These are phyloP conservation scores for Saposhnikovia divaricata DNA, from an alignment of 129 eudicot species.

Conservation along the genomic window DNA sequence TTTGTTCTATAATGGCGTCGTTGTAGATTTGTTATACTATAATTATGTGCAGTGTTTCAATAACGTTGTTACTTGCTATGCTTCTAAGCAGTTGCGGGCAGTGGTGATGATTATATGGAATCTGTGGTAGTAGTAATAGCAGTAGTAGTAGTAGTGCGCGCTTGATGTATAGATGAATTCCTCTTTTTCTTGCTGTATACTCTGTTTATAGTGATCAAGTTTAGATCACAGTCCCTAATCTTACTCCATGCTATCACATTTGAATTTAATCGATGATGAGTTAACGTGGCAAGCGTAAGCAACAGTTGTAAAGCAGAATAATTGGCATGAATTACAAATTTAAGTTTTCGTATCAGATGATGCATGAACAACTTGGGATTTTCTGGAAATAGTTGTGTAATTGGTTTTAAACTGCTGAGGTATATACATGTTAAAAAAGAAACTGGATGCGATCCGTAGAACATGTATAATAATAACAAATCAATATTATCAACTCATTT, in stretches of 20 bases:
- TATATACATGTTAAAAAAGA: background rate
- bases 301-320: background rate
- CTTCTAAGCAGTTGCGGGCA: no score
- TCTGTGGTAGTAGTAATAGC: no score
- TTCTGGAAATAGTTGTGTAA: background rate
- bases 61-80: no score
- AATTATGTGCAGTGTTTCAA: no score
- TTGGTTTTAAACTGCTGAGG: background rate
- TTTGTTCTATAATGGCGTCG: background rate
- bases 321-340: background rate
- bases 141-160: no score
- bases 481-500: background rate
- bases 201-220: no score
- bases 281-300: background rate
- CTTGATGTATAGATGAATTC: no score
- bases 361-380: background rate
- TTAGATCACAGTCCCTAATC: background rate
- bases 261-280: background rate
- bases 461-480: no score
- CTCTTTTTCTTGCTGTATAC: no score
- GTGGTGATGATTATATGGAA: no score
- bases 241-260: background rate
- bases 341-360: background rate
- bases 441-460: background rate
- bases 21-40: no score